Evolutionary conservation across 176 grass and related monocot species (phyloP).

Genomic region (Oryza brachyantha): DNA sequence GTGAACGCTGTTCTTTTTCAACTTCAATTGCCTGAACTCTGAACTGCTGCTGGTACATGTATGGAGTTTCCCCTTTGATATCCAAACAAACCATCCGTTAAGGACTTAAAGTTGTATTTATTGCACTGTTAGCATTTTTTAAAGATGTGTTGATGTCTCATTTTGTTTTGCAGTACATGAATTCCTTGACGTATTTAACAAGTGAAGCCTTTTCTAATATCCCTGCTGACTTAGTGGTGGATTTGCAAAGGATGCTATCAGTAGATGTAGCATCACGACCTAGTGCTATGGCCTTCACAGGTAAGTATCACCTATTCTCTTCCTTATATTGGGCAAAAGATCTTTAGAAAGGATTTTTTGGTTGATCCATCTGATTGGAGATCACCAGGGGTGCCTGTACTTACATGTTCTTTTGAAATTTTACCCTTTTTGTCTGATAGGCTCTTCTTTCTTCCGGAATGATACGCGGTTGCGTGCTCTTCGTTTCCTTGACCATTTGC

Average conservation of each 20-base stretch:
- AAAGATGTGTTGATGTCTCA: background rate
- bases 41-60: background rate
- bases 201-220: constrained; percentile 86
- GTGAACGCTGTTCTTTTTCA: constrained; percentile 10
- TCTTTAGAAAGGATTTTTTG: constrained; percentile 12
- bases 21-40: background rate
- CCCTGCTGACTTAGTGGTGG: constrained; percentile 64
- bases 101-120: constrained; percentile 6
- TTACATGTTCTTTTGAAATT: constrained; percentile 17
- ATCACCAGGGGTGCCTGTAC: background rate
- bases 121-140: background rate
- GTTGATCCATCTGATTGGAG: background rate
- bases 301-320: constrained; percentile 38
- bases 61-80: background rate
- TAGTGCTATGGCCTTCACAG: constrained; percentile 87
- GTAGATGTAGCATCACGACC: constrained; percentile 73
- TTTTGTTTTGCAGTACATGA: constrained; percentile 72
- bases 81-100: background rate
- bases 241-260: constrained; percentile 93
- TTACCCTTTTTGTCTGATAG: constrained; percentile 39
- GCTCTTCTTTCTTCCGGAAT: constrained; percentile 94
- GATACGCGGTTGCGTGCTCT: constrained; percentile 97
- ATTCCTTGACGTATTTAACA: constrained; percentile 85
- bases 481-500: constrained; percentile 98
- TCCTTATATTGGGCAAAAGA: background rate